These are phyloP conservation scores for Dactylellina parvicollis DNA, from an alignment of 2,329 filamentous ascomycete species.

Conservation along the genomic window DNA sequence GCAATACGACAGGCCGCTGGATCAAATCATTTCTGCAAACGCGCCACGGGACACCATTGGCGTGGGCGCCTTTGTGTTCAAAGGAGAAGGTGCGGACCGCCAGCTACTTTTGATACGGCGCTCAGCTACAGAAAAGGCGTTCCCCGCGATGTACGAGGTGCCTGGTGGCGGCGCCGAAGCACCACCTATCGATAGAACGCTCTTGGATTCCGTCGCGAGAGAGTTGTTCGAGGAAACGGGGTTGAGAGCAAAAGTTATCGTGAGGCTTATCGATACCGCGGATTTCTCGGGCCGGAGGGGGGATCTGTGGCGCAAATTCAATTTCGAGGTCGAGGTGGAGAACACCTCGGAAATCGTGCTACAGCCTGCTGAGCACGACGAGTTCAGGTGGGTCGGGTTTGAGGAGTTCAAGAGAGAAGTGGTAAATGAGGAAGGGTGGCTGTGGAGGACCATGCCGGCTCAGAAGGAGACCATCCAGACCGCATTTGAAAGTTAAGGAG, in stretches of 20 bases:
- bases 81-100: slow-evolving; percentile 14
- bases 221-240: slow-evolving; percentile 68
- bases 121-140: slow-evolving; percentile 60
- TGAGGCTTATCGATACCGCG: slow-evolving; percentile 61
- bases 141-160: slow-evolving; percentile 64
- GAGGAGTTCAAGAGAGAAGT: slow-evolving; percentile 29
- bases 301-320: slow-evolving; percentile 55
- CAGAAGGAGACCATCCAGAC: slow-evolving; percentile 23
- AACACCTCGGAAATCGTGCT: slow-evolving; percentile 34
- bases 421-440: slow-evolving; percentile 28
- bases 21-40: slow-evolving; percentile 25
- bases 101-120: slow-evolving; percentile 64
- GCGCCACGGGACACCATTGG: slow-evolving; percentile 32
- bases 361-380: slow-evolving; percentile 55
- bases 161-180: slow-evolving; percentile 66
- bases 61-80: slow-evolving; percentile 34
- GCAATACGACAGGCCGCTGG: slow-evolving; percentile 30
- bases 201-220: slow-evolving; percentile 65
- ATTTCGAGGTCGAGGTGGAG: slow-evolving; percentile 56
- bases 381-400: slow-evolving; percentile 52
- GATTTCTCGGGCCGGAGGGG: slow-evolving; percentile 53
- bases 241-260: slow-evolving; percentile 63
- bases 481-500: slow-evolving; percentile 16
- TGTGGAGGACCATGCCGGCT: slow-evolving; percentile 37
- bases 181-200: slow-evolving; percentile 62